Percentiles rank a stretch among this genome's conserved stretches.
These are phyloP conservation scores for Yamadazyma buinensis DNA, from an alignment of 1,139 yeast genomes.

Conservation along the genomic window DNA sequence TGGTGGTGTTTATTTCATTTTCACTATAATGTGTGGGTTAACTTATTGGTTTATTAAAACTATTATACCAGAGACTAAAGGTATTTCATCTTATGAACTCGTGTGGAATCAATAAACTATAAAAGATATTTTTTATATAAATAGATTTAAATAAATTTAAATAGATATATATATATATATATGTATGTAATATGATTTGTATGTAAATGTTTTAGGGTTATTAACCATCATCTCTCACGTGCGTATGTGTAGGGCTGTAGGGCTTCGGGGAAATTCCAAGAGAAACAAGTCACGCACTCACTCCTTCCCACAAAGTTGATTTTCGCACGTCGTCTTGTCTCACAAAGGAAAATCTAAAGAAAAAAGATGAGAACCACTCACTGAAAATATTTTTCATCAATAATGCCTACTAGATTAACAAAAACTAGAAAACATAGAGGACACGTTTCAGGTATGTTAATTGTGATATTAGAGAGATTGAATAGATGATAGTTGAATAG, in stretches of 20 bases:
- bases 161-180: too few relatives aligned
- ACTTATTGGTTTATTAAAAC: slow-evolving; percentile 46
- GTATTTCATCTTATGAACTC: slow-evolving; percentile 53
- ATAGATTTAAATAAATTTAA: background rate
- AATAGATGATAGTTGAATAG: too few relatives aligned
- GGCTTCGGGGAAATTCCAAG: background rate
- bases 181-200: too few relatives aligned
- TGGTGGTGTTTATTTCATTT: slow-evolving; percentile 74
- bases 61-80: slow-evolving; percentile 77
- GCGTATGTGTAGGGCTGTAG: background rate
- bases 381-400: slow-evolving; percentile 4
- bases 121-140: background rate
- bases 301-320: too few relatives aligned
- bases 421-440: slow-evolving; percentile 99
- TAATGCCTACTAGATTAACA: slow-evolving; percentile 98
- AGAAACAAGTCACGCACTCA: background rate
- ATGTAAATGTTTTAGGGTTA: too few relatives aligned
- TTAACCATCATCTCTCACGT: background rate
- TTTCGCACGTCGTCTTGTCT: too few relatives aligned
- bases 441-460: slow-evolving; percentile 93
- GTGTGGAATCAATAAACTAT: slow-evolving; percentile 47
- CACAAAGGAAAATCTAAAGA: too few relatives aligned
- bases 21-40: slow-evolving; percentile 53
- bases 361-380: background rate
- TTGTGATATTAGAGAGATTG: background rate